Evolutionary conservation across 2,329 filamentous ascomycete species (phyloP), one percentile per base, ranked within the genome.

Genomic region (Pezicula rhizophila): DNA sequence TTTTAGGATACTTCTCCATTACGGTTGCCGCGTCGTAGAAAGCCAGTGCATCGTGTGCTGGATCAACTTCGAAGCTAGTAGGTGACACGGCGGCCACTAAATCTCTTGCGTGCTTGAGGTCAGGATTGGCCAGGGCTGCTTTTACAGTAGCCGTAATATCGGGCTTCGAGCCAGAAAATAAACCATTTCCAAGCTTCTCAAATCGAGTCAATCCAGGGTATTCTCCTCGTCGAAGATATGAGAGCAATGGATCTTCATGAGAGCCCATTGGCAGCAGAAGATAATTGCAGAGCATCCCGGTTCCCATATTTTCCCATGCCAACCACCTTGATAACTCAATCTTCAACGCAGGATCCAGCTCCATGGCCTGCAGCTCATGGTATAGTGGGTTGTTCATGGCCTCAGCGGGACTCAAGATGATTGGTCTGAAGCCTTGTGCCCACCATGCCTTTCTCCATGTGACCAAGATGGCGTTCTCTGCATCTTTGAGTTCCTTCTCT

Each of bases 391-490:
- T 93, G 61, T 82, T 83, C 74, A 84, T 86, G 15, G 91, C 90
- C 64, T 97, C 92, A 1, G 79, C 81, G 14, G 82, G 78, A 45
- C 87, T 84, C 48, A 97, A 69, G 37, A 97, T 86, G 7, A 93
- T 76, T 0, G 93, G 92, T 53, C 77, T 82, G 70, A 97, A 96
- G 10, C 92, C 93, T 60, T 95, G 83, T 0, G 91, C 89, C 88
- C 89, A 97, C 90, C 92, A 97, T 2, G 92, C 91, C 41, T 89
- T 80, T 52, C 91, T 80, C 93, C 93, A 97, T 46, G 87, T 85
- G 49, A 95, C 72, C 43, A 97, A 75, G 51, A 97, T 70, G 50
- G 84, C 79, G 61, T 85, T 85, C 64, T 96, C 88, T 4, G 88
- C 87, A 51, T 86, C 79, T 58, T 79, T 79, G 45, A 79, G 76